Evolutionary conservation across 1,139 yeast species (phyloP).

Genomic region (Sugiyamaella pinicola): DNA sequence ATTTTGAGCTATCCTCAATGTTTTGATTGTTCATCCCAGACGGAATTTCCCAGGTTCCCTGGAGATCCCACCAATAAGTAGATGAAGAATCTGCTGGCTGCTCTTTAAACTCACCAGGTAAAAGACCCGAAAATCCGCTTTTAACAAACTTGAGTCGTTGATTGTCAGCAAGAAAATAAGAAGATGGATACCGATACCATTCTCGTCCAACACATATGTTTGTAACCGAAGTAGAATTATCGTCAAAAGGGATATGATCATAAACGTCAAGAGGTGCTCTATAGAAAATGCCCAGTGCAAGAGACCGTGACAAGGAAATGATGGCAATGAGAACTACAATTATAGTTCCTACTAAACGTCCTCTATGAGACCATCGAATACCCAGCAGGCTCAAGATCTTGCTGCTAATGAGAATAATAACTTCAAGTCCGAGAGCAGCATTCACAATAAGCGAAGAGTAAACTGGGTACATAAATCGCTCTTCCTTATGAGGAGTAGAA

Average conservation of each 20-base stretch:
- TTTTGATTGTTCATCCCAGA: slow-evolving; percentile 73
- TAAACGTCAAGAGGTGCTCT: slow-evolving; percentile 44
- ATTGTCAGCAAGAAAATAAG: slow-evolving; percentile 70
- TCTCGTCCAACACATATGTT: slow-evolving; percentile 88
- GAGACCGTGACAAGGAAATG: slow-evolving; percentile 38
- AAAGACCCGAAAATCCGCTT: slow-evolving; percentile 81
- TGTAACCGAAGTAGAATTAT: slow-evolving; percentile 43
- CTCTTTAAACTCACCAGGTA: slow-evolving; percentile 85
- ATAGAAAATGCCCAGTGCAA: slow-evolving; percentile 42
- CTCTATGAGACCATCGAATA: slow-evolving; percentile 10
- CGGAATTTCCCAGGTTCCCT: slow-evolving; percentile 50
- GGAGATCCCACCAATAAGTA: slow-evolving; percentile 35
- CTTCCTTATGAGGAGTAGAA: slow-evolving; percentile 89
- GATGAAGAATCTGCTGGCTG: slow-evolving; percentile 27
- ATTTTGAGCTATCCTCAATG: slow-evolving; percentile 43
- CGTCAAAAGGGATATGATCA: slow-evolving; percentile 25
- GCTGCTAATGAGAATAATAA: slow-evolving; percentile 36
- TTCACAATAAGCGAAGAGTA: slow-evolving; percentile 68
- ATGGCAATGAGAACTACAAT: slow-evolving; percentile 21
- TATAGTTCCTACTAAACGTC: slow-evolving; percentile 5
- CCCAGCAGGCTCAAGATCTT: slow-evolving; percentile 17
- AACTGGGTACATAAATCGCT: slow-evolving; percentile 83
- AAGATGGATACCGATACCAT: slow-evolving; percentile 92
- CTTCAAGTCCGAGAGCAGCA: slow-evolving; percentile 55
- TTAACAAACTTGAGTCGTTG: slow-evolving; percentile 65